Base-by-base conservation (phyloP, 305 asterid genomes). In the Fraxinus sp. region DNA sequence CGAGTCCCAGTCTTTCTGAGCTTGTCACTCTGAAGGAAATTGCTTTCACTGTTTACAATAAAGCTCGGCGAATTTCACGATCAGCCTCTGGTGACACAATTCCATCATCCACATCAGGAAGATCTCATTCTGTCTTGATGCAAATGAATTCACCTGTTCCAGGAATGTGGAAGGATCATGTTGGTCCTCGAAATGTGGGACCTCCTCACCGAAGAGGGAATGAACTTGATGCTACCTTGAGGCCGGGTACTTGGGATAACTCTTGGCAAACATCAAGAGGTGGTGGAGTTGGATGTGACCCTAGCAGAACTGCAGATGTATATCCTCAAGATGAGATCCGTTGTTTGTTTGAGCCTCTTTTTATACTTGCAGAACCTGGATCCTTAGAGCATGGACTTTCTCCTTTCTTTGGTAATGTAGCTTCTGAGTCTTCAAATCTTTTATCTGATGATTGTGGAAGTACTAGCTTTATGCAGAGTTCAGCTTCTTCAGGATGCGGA, bases 111-210 rank as follows among this genome's bases (percentile, higher is more conserved):
- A 78, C 87, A 78, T 83, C 93, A 39, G 95, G 95, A 81, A 91
- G 97, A 87, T 90, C 98, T 75, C 94, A 92, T 86, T 88, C 97
- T 18, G 91, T 43, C 79, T 39, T 93, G 88, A 91, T 91, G 97
- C 98, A 92, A 84, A 92, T 90, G 95, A 74, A 87, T 80, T 89
- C 99, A 66, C 90, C 93, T 2, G 90, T 89, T 84, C 86, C 97
- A 74, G 97, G 97, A 81, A 92, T 95, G 97, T 97, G 99, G 99
- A 97, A 97, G 89, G 99, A 97, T 81, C 90, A 91, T 84, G 92
- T 91, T 83, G 95, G 94, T 82, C 85, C 97, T 86, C 93, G 99
- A 74, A 86, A 89, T 74, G 87, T 89, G 75, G 97, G 95, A 39
- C 84, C 93, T 52, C 83, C 96, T 84, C 95, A 89, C 80, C 97